Evolutionary conservation across 352 stramenopile genomes (phyloP).

Genomic region (Globisporangium canariense): DNA sequence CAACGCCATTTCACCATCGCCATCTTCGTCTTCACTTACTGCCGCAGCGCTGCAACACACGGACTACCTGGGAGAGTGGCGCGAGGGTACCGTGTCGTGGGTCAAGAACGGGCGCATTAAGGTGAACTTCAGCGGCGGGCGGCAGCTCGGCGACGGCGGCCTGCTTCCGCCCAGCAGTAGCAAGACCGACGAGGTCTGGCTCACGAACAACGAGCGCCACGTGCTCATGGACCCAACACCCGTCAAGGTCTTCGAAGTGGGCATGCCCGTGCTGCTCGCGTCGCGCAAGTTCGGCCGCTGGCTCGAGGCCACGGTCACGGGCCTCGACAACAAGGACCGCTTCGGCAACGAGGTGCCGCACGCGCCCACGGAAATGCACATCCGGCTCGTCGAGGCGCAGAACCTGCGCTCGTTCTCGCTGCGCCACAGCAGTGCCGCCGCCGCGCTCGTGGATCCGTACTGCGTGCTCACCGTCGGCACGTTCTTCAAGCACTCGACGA

Average conservation of each 20-base stretch:
- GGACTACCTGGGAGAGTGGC: conserved; percentile 36
- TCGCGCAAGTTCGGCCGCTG: conserved; percentile 48
- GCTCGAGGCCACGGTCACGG: conserved; percentile 39
- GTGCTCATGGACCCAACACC: conserved; percentile 44
- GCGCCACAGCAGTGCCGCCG: conserved; percentile 21
- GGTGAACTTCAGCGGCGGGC: conserved; percentile 47
- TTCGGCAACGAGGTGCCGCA: conserved; percentile 32
- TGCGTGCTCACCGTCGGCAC: conserved; percentile 38
- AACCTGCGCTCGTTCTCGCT: conserved; percentile 36
- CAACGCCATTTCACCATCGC: background rate
- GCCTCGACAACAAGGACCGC: conserved; percentile 39
- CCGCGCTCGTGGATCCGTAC: conserved; percentile 43
- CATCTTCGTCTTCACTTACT: background rate
- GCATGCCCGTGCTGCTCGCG: conserved; percentile 46
- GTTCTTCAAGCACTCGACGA: conserved; percentile 36
- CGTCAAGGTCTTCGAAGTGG: conserved; percentile 47
- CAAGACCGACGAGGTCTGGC: conserved; percentile 39
- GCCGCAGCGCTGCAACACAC: background rate
- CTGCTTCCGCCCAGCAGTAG: background rate
- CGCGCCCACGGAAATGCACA: conserved; percentile 53
- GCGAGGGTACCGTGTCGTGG: conserved; percentile 55
- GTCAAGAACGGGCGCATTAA: conserved; percentile 55
- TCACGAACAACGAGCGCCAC: conserved; percentile 35
- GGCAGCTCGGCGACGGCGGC: conserved; percentile 26
- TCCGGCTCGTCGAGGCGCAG: conserved; percentile 44